A percentile compares a stretch with the other conserved stretches of the same genome.
Evolutionary conservation across 2,329 filamentous ascomycete genomes (phyloP).

Genomic region (Aspergillus pseudoterreus): DNA sequence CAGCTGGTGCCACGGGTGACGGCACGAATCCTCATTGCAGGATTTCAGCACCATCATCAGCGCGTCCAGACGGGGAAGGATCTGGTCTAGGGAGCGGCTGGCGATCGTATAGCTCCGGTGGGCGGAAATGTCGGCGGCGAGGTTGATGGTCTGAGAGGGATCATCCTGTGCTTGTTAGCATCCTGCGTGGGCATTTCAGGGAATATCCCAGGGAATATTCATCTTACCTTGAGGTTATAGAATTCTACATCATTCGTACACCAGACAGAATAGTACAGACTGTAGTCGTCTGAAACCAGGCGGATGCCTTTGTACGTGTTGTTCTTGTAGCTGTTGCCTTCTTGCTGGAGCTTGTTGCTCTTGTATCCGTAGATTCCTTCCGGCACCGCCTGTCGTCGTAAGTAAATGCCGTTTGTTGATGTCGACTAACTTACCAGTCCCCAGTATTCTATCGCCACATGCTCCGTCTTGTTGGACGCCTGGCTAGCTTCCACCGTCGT

Average conservation of each 20-base stretch:
- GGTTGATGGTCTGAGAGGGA: constrained; percentile 51
- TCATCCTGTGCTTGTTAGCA: constrained; percentile 41
- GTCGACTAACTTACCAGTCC: constrained; percentile 29
- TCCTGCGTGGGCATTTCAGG: neutral
- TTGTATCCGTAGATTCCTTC: constrained; percentile 26
- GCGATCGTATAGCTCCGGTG: constrained; percentile 11
- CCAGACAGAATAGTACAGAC: constrained; percentile 65
- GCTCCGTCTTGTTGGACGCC: constrained; percentile 42
- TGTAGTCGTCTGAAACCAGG: constrained; percentile 54
- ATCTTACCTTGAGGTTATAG: constrained; percentile 56
- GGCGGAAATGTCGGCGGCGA: constrained; percentile 22
- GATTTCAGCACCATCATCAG: constrained; percentile 60
- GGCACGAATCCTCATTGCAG: constrained; percentile 53
- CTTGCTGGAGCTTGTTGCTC: constrained; percentile 15
- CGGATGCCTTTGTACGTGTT: constrained; percentile 62
- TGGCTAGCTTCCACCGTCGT: constrained; percentile 27
- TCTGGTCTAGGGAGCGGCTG: constrained; percentile 25
- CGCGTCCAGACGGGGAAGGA: constrained; percentile 53
- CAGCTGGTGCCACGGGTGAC: constrained; percentile 55
- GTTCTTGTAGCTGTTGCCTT: constrained; percentile 27
- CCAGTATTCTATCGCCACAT: constrained; percentile 59
- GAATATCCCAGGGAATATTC: neutral
- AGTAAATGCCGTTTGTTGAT: neutral
- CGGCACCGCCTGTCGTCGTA: constrained; percentile 17
- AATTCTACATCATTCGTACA: constrained; percentile 65